Evolutionary conservation across 2,329 filamentous ascomycete species (phyloP), one percentile per base, ranked within the genome.

Genomic region (Talaromyces sp.): DNA sequence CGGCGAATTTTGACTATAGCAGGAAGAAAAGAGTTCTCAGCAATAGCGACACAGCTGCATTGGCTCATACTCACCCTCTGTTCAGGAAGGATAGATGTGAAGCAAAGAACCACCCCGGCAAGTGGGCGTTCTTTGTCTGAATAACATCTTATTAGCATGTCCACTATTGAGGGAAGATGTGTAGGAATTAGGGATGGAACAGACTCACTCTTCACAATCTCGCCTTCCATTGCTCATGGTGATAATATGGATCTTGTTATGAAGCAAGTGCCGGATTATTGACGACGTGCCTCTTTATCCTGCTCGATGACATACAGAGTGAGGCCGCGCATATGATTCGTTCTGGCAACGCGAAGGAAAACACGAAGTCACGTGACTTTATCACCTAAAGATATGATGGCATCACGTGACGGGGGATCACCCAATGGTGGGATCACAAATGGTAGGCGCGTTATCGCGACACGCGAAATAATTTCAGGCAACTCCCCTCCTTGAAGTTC

Each of bases 31-130:
- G 46, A 25, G 60, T n/a, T n/a, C n/a, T 69, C 63, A 60, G 65
- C 58, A 18, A 63, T 39, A 14, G 18, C n/a, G 21, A 35, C 21
- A 58, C 61, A 60, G 62, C 16, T 31, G 4, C n/a, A 37, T 58
- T 48, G 2, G 6, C 44, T 25, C 14, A 8, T 66, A 65, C 83
- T 69, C 81, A 93, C 92, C 75, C 91, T 86, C 72, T 89, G 83
- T 71, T 96, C 91, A 63, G 89, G 86, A 61, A 88, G 82, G 67
- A 96, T 88, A 69, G 89, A 92, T 58, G 92, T 96, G 78, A 91
- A 96, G 82, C 92, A 96, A 68, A 96, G 82, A 65, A 95, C 85
- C 60, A 91, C 84, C 69, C 89, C 89, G 66, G 81, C 81, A 68
- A 93, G 84, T 59, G 90, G 88, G 66, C 82, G 81, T 56, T 87